These are phyloP conservation scores for Plasmodium malariae DNA, from an alignment of 169 alveolate species.

Conservation along the genomic window DNA sequence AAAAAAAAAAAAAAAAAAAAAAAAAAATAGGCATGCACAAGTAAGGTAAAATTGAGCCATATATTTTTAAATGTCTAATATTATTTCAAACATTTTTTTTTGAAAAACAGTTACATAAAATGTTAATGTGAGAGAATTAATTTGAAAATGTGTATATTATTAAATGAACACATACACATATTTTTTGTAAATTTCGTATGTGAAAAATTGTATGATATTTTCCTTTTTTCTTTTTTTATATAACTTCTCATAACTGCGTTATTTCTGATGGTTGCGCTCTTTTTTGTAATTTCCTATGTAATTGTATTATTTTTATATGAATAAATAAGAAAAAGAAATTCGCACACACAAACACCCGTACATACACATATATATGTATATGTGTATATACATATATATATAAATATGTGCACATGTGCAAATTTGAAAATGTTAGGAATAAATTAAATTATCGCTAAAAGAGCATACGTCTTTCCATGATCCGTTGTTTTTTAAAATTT, in stretches of 20 bases:
- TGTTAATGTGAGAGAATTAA: neutral
- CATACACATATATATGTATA: neutral
- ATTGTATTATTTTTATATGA: too few species aligned
- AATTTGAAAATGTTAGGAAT: neutral
- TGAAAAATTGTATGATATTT: too few species aligned
- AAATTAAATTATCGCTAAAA: neutral
- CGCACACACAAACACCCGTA: too few species aligned
- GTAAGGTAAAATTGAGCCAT: neutral
- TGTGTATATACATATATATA: neutral
- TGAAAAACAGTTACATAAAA: neutral
- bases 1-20: neutral
- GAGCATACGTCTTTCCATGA: constrained; percentile 75
- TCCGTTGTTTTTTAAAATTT: constrained; percentile 71
- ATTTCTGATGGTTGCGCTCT: too few species aligned
- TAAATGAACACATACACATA: too few species aligned
- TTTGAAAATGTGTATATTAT: neutral
- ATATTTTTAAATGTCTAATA: neutral
- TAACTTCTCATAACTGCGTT: too few species aligned
- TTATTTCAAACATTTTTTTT: neutral
- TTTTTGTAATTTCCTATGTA: too few species aligned
- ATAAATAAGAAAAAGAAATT: too few species aligned
- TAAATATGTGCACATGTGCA: neutral
- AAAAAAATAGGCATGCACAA: neutral
- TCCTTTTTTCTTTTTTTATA: too few species aligned
- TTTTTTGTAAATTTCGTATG: too few species aligned